Percentiles rank a stretch among this genome's conserved stretches.
These are phyloP conservation scores for Leptomonas seymouri DNA, from an alignment of 208 protist species.

Conservation along the genomic window DNA sequence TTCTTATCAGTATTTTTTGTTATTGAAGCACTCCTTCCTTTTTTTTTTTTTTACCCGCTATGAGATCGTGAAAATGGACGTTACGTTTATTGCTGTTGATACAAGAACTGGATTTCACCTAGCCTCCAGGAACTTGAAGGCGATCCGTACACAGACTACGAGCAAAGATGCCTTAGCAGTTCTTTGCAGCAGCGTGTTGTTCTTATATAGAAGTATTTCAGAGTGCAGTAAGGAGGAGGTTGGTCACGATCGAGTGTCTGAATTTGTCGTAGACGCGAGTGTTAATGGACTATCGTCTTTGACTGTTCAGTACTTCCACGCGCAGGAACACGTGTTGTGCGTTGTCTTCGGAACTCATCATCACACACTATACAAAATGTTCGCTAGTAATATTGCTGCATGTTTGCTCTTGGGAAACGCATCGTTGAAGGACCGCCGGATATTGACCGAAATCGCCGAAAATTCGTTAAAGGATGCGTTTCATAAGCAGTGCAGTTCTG, in stretches of 20 bases:
- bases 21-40: too few relatives aligned
- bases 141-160: neutral
- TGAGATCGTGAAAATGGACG: constrained; percentile 14
- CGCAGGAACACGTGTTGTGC: neutral
- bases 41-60: too few relatives aligned
- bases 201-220: constrained; percentile 3
- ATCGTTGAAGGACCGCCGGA: neutral
- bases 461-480: neutral
- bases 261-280: neutral
- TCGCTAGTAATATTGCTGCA: neutral
- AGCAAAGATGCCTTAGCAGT: constrained; percentile 16
- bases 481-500: neutral
- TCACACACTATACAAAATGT: neutral
- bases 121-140: constrained; percentile 3
- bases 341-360: neutral
- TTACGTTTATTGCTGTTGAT: constrained; percentile 15
- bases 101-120: constrained; percentile 17
- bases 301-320: neutral
- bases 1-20: too few relatives aligned
- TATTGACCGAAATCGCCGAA: neutral
- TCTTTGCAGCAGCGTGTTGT: constrained; percentile 8
- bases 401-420: neutral
- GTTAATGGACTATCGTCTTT: neutral
- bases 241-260: too few relatives aligned
- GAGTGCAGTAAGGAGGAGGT: neutral